These are phyloP conservation scores for Lithospermum erythrorhizon DNA, from an alignment of 257 asterid genomes.

Conservation along the genomic window DNA sequence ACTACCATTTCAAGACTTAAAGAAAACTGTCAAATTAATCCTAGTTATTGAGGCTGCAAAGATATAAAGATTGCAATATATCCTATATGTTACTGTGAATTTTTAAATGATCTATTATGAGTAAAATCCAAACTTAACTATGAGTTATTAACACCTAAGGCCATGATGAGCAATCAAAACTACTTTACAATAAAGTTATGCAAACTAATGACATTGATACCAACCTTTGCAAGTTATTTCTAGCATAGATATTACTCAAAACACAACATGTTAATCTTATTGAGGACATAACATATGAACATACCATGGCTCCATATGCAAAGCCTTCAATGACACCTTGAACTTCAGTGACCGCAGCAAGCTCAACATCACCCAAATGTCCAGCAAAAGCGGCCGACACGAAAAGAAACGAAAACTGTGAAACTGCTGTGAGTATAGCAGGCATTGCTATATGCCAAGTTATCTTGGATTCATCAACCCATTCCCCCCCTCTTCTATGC, in stretches of 20 bases:
- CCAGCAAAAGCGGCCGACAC: constrained; percentile 25
- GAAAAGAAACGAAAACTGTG: constrained; percentile 19
- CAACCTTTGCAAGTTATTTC: no score
- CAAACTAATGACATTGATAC: no score
- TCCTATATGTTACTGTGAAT: no score
- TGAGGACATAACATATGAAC: background rate
- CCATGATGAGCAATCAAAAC: no score
- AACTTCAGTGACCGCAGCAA: constrained; percentile 27
- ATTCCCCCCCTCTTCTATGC: constrained; percentile 3
- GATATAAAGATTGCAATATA: no score
- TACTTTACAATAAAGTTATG: no score
- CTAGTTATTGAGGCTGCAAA: no score
- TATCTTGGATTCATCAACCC: constrained; percentile 19
- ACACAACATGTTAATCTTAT: no score
- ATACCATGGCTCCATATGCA: constrained; percentile 23
- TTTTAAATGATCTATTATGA: no score
- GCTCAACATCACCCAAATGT: constrained; percentile 21
- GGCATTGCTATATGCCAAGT: constrained; percentile 27
- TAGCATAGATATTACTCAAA: no score
- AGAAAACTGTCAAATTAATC: background rate
- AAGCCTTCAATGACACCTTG: constrained; percentile 23
- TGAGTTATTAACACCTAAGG: no score
- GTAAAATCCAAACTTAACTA: no score
- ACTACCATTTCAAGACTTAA: constrained; percentile 9
- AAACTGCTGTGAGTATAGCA: constrained; percentile 20